phyloP scores from a whole-genome alignment of 73 alveolate genomes.

The Paraurostyla sp. region DNA sequence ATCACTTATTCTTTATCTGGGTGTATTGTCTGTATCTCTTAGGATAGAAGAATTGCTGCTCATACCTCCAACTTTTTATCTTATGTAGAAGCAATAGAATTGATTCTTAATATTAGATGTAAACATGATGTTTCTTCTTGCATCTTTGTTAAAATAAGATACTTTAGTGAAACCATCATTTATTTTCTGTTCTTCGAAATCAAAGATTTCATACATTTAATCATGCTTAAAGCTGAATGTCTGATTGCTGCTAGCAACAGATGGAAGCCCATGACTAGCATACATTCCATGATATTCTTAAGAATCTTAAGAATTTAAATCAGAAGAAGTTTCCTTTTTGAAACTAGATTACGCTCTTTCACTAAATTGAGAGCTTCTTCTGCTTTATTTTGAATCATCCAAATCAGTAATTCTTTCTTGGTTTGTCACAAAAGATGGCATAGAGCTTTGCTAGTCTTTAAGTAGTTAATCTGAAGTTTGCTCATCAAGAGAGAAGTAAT shows the following conservation, averaged over 20 bases:
- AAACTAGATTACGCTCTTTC: not conserved
- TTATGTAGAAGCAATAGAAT: not conserved
- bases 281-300: constrained; percentile 14
- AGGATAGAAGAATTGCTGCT: not conserved
- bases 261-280: constrained; percentile 21
- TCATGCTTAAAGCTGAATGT: not conserved
- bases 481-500: not conserved
- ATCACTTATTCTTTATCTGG: not conserved
- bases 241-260: not conserved
- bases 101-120: not conserved
- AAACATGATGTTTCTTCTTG: not conserved
- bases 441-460: not conserved
- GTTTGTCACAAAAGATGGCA: not conserved
- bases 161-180: constrained; percentile 12
- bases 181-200: constrained; percentile 9
- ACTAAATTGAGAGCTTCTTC: not conserved
- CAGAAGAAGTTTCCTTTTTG: not conserved
- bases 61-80: not conserved
- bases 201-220: constrained; percentile 22
- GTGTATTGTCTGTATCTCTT: not conserved
- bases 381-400: not conserved
- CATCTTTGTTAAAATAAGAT: constrained; percentile 1
- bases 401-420: not conserved
- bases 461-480: not conserved
- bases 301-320: not conserved